phyloP scores from a whole-genome alignment of 257 asterid species.

The Eustoma russellianum region DNA sequence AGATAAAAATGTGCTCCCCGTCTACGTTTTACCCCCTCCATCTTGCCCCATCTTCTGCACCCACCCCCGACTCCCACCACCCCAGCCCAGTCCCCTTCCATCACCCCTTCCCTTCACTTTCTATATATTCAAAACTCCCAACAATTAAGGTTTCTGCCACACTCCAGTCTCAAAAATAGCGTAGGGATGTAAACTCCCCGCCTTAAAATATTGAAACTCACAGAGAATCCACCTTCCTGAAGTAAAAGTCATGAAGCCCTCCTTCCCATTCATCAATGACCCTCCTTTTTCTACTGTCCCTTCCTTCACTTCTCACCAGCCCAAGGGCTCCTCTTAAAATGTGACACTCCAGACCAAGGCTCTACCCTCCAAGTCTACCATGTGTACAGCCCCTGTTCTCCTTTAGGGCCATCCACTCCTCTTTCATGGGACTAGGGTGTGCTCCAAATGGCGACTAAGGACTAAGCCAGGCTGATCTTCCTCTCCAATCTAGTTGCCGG shows the following conservation, averaged over 20 bases:
- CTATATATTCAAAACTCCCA: too few species aligned
- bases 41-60: too few species aligned
- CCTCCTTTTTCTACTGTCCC: conserved; percentile 13
- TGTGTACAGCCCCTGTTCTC: conserved; percentile 59
- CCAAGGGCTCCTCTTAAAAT: conserved; percentile 21
- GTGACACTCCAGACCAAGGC: conserved; percentile 23
- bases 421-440: conserved; percentile 53
- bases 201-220: too few species aligned
- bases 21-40: too few species aligned
- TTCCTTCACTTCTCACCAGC: conserved; percentile 20
- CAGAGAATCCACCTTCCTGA: background rate
- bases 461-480: conserved; percentile 44
- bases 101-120: too few species aligned
- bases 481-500: conserved; percentile 56
- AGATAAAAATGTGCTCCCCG: too few species aligned
- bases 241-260: conserved; percentile 7
- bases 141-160: too few species aligned
- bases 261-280: background rate
- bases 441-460: conserved; percentile 63
- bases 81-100: too few species aligned
- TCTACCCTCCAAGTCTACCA: conserved; percentile 57
- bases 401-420: conserved; percentile 28
- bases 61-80: too few species aligned
- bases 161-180: too few species aligned
- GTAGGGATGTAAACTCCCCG: too few species aligned